Evolutionary conservation across 495 filamentous ascomycete species (phyloP).

Genomic region (Patellaria atrata): DNA sequence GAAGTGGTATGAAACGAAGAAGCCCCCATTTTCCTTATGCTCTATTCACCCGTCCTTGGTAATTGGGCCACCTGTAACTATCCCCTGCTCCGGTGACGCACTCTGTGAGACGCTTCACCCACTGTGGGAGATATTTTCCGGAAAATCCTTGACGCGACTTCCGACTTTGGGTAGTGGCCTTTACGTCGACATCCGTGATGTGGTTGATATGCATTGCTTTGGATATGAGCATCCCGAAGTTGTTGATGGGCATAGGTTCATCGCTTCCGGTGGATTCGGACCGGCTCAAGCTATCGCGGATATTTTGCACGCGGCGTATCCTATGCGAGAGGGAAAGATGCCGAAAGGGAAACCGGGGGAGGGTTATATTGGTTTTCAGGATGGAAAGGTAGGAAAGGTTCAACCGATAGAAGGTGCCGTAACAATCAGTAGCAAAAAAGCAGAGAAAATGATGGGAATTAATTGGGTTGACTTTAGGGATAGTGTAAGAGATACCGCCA

Average conservation of each 20-base stretch:
- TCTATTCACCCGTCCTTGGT: too few relatives aligned
- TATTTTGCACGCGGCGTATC: slow-evolving; percentile 11
- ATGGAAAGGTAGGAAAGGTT: too few relatives aligned
- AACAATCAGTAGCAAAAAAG: too few relatives aligned
- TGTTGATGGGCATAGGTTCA: slow-evolving; percentile 12
- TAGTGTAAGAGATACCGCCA: too few relatives aligned
- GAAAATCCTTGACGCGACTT: neutral
- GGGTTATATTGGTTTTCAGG: too few relatives aligned
- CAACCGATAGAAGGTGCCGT: too few relatives aligned
- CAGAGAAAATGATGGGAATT: too few relatives aligned
- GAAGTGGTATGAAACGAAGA: slow-evolving; percentile 8
- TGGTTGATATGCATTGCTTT: slow-evolving; percentile 4
- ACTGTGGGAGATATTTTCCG: slow-evolving; percentile 11
- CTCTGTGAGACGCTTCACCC: slow-evolving; percentile 4
- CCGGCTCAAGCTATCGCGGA: slow-evolving; percentile 11
- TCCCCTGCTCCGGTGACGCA: neutral
- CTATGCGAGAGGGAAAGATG: slow-evolving; percentile 11
- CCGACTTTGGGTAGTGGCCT: slow-evolving; percentile 1
- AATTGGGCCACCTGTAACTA: slow-evolving; percentile 7
- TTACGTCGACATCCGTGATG: slow-evolving; percentile 13
- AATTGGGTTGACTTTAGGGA: too few relatives aligned
- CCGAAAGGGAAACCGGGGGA: too few relatives aligned
- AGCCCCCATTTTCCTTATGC: slow-evolving; percentile 8
- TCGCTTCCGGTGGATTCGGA: slow-evolving; percentile 3
- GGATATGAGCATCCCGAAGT: slow-evolving; percentile 7